These are phyloP conservation scores for Neonectria sp. DNA, from an alignment of 2,329 filamentous ascomycete genomes.

Conservation along the genomic window DNA sequence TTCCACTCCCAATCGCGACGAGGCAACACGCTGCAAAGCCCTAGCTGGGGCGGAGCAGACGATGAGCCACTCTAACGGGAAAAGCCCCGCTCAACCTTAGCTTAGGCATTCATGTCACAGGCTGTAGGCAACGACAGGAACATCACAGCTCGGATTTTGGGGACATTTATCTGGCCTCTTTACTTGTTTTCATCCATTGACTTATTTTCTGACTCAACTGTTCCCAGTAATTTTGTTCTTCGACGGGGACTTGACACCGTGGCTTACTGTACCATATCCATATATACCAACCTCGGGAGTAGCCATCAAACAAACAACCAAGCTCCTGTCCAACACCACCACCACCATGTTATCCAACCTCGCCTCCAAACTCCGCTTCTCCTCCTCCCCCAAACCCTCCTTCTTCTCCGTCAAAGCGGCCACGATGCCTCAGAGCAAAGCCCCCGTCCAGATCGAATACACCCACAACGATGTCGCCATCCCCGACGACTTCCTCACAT, in stretches of 20 bases:
- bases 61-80: background rate
- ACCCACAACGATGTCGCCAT: conserved; percentile 52
- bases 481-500: conserved; percentile 62
- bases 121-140: conserved; percentile 16
- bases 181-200: background rate
- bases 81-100: conserved; percentile 13
- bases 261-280: background rate
- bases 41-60: background rate
- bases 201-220: background rate
- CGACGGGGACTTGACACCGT: background rate
- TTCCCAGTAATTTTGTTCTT: background rate
- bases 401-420: conserved; percentile 18
- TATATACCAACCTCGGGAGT: background rate
- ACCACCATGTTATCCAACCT: conserved; percentile 42
- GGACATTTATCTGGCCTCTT: background rate
- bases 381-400: conserved; percentile 10
- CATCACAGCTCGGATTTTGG: background rate
- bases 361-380: conserved; percentile 42
- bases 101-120: conserved; percentile 6
- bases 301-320: background rate
- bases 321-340: background rate
- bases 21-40: background rate
- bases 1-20: background rate
- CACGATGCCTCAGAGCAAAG: conserved; percentile 21
- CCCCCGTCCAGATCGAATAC: conserved; percentile 42